Evolutionary conservation across 1,284 basidiomycete species (phyloP).

Genomic region (Naganishia sp.): DNA sequence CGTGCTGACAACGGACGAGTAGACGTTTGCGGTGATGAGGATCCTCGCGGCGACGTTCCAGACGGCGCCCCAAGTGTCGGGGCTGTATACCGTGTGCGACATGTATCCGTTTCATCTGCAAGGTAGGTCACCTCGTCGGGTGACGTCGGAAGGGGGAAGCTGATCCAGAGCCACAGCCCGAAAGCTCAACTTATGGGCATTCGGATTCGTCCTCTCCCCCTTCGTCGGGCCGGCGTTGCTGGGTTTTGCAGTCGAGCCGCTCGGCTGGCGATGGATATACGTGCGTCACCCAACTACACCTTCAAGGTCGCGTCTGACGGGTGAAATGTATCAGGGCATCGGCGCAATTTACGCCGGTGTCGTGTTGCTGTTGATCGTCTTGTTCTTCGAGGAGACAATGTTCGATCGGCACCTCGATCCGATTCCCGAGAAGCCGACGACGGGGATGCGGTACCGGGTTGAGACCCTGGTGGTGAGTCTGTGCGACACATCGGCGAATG

Average conservation of each 20-base stretch:
- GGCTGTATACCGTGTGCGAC: conserved; percentile 24
- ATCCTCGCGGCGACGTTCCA: conserved; percentile 28
- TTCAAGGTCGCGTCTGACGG: no score
- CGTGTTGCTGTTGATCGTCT: conserved; percentile 22
- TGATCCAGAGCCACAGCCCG: conserved; percentile 1
- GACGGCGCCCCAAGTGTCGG: conserved; percentile 27
- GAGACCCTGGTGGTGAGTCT: conserved; percentile 21
- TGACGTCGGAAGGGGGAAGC: no score
- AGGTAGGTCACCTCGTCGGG: neutral
- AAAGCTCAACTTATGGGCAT: conserved; percentile 26
- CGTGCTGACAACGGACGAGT: neutral
- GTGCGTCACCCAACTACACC: neutral
- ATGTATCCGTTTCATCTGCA: conserved; percentile 30
- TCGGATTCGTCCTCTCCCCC: conserved; percentile 29
- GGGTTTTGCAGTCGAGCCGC: conserved; percentile 20
- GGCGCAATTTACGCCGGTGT: conserved; percentile 23
- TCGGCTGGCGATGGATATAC: conserved; percentile 28
- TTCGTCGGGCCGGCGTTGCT: conserved; percentile 26
- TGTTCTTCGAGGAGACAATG: conserved; percentile 31
- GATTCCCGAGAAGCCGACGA: conserved; percentile 18
- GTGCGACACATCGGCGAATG: no score
- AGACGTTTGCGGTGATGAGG: conserved; percentile 30
- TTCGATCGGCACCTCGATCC: conserved; percentile 24
- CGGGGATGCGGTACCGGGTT: conserved; percentile 17
- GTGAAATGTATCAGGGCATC: conserved; percentile 8